Percentiles rank a stretch among this genome's conserved stretches.
phyloP scores from a whole-genome alignment of 495 filamentous ascomycete genomes.

The Talaromyces wortmannii region DNA sequence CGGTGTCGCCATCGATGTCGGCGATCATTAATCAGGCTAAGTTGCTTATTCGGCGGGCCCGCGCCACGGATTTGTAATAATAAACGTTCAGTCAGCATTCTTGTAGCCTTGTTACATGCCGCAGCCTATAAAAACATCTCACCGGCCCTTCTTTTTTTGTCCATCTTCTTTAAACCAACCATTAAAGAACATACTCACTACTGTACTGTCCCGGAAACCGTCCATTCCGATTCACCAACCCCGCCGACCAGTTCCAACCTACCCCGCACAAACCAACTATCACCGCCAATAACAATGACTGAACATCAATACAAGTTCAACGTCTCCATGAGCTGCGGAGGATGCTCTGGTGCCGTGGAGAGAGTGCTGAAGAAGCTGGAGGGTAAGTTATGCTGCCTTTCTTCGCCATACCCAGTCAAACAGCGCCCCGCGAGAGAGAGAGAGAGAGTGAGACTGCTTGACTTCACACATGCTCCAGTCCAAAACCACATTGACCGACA shows the following conservation, averaged over 20 bases:
- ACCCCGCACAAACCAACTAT: slow-evolving; percentile 6
- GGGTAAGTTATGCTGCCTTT: slow-evolving; percentile 41
- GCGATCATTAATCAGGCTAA: no score
- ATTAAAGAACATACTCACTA: no score
- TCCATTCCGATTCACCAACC: background rate
- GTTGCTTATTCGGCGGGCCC: no score
- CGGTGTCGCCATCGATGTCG: background rate
- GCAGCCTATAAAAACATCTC: no score
- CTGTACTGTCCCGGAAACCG: no score
- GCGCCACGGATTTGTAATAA: no score
- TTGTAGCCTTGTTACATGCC: no score
- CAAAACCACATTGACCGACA: no score
- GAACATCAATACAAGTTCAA: slow-evolving; percentile 67
- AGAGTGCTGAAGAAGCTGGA: slow-evolving; percentile 93
- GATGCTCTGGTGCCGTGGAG: slow-evolving; percentile 69
- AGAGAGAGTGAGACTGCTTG: background rate
- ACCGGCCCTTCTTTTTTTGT: no score
- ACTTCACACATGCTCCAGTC: no score
- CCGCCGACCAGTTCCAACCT: background rate
- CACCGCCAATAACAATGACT: slow-evolving; percentile 33
- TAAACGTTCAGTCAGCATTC: no score
- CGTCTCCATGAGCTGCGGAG: slow-evolving; percentile 61
- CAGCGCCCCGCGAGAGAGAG: background rate
- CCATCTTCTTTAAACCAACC: no score
- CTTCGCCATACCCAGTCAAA: background rate